phyloP scores from a whole-genome alignment of 1,284 basidiomycete species.

The Ustilago xerochloae region DNA sequence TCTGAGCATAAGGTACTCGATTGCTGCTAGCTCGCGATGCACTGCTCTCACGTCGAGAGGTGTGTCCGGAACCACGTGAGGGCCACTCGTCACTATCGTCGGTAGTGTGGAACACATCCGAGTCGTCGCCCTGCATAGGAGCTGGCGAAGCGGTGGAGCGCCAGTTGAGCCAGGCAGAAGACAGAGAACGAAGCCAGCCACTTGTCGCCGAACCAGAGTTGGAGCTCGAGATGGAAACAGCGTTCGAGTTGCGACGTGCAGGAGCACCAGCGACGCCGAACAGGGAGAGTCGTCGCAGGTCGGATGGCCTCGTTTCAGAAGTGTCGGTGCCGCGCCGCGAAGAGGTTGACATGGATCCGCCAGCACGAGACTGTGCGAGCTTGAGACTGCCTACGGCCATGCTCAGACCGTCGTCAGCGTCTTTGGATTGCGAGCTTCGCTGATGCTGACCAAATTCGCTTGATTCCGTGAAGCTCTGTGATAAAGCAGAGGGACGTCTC shows the following conservation, averaged over 20 bases:
- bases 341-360: slow-evolving; percentile 6
- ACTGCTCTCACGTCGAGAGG: slow-evolving; percentile 32
- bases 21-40: slow-evolving; percentile 30
- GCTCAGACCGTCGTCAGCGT: slow-evolving; percentile 25
- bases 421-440: not conserved
- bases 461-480: slow-evolving; percentile 27
- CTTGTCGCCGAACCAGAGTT: slow-evolving; percentile 34
- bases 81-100: slow-evolving; percentile 45
- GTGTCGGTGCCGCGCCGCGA: slow-evolving; percentile 23
- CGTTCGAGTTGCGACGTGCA: slow-evolving; percentile 44
- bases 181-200: slow-evolving; percentile 53
- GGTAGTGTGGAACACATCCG: slow-evolving; percentile 29
- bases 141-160: slow-evolving; percentile 39
- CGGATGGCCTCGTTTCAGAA: slow-evolving; percentile 11
- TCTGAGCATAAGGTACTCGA: slow-evolving; percentile 24
- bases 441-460: not conserved
- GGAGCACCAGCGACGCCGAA: slow-evolving; percentile 29
- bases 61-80: slow-evolving; percentile 4
- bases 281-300: slow-evolving; percentile 34
- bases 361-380: slow-evolving; percentile 43
- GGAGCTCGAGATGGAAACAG: slow-evolving; percentile 35
- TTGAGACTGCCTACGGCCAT: slow-evolving; percentile 53
- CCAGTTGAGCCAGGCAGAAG: slow-evolving; percentile 52
- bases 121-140: slow-evolving; percentile 32
- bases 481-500: slow-evolving; percentile 17